phyloP scores from a whole-genome alignment of 768 basidiomycete genomes.

The Plicaturopsis crispa region DNA sequence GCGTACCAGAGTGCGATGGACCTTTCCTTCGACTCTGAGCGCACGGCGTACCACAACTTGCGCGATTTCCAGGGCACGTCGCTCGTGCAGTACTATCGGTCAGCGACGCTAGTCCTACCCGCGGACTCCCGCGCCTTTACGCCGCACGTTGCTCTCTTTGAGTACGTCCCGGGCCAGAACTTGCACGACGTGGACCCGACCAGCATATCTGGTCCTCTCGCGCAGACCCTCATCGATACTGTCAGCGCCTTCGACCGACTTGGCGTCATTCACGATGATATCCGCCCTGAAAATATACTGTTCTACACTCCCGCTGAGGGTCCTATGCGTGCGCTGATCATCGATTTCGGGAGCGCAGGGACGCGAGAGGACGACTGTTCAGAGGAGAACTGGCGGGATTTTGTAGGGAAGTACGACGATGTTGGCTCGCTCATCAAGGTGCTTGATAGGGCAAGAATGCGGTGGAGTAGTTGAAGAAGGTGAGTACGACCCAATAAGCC shows the following conservation, averaged over 20 bases:
- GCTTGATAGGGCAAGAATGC: too few relatives aligned
- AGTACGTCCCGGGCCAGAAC: conserved; percentile 8
- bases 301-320: conserved; percentile 5
- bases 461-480: too few relatives aligned
- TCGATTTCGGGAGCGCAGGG: conserved; percentile 11
- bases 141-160: conserved; percentile 10
- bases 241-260: conserved; percentile 8
- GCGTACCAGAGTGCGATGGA: conserved; percentile 8
- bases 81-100: conserved; percentile 8
- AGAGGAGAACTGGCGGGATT: conserved; percentile 9
- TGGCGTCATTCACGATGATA: conserved; percentile 12
- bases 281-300: conserved; percentile 10
- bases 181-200: conserved; percentile 9
- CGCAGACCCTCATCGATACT: conserved; percentile 9
- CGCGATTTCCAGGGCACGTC: conserved; percentile 9
- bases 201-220: conserved; percentile 3
- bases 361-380: conserved; percentile 8
- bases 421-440: too few relatives aligned
- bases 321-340: conserved; percentile 4
- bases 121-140: conserved; percentile 7
- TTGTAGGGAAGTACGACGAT: conserved; percentile 10
- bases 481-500: too few relatives aligned
- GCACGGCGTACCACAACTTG: conserved; percentile 9
- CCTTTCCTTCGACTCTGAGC: conserved; percentile 9
- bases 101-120: conserved; percentile 7